These are phyloP conservation scores for Luzula sylvatica DNA, from an alignment of 176 grass and related monocot genomes.

Conservation along the genomic window DNA sequence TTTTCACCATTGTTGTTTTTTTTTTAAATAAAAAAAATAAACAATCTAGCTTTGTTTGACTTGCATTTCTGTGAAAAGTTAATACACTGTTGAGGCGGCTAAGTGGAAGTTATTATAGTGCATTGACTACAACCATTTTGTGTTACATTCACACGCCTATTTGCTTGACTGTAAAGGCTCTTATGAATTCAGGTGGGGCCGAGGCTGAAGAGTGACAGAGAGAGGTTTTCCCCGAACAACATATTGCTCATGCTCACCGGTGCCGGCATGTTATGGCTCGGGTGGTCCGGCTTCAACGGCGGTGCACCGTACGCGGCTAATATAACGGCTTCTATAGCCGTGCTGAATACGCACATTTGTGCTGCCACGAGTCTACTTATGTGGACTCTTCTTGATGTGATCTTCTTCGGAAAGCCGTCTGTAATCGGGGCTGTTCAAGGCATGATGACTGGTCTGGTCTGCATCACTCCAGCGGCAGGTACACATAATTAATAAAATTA, in stretches of 20 bases:
- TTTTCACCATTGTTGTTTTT: background rate
- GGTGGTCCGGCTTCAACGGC: conserved; percentile 69
- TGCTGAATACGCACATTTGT: conserved; percentile 57
- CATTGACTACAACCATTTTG: too few relatives aligned
- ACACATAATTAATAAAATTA: too few relatives aligned
- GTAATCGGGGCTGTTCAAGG: conserved; percentile 58
- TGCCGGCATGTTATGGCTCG: conserved; percentile 54
- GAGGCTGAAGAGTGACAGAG: conserved; percentile 30
- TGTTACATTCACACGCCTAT: too few relatives aligned
- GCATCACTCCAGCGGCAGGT: conserved; percentile 73
- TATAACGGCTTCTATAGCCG: conserved; percentile 38
- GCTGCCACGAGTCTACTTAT: conserved; percentile 56
- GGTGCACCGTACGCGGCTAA: conserved; percentile 50
- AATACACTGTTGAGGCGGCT: conserved; percentile 6
- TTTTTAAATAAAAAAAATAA: too few relatives aligned
- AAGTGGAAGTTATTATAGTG: background rate
- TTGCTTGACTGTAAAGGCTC: too few relatives aligned
- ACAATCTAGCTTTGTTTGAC: conserved; percentile 2
- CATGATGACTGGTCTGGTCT: conserved; percentile 74
- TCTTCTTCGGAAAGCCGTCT: conserved; percentile 65
- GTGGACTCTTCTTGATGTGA: conserved; percentile 55
- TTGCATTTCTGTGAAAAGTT: background rate
- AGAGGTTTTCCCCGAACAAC: conserved; percentile 62
- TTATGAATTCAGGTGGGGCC: conserved; percentile 42
- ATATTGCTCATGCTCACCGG: conserved; percentile 56